Conservation (phyloP, 768 basidiomycete genomes). For the Suillus paluster region DNA sequence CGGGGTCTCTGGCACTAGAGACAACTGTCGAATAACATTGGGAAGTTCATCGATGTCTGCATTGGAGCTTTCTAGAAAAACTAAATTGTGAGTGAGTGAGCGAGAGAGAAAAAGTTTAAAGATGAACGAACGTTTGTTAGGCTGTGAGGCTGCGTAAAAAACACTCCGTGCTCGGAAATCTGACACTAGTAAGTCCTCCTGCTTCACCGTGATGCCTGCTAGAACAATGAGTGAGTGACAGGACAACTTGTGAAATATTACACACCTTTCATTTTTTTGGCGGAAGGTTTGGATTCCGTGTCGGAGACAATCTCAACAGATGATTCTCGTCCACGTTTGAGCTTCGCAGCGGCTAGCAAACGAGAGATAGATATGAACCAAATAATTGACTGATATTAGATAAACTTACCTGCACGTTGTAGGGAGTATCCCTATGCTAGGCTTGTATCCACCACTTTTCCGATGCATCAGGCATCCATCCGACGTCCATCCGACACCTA, state of each 20-base stretch:
- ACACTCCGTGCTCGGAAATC: neutral
- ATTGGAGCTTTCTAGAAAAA: too few species aligned
- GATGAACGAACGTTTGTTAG: neutral
- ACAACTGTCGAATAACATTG: too few species aligned
- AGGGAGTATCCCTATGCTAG: too few species aligned
- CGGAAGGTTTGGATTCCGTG: neutral
- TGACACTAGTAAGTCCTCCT: neutral
- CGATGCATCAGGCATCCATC: too few species aligned
- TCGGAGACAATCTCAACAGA: neutral
- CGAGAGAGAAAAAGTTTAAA: too few species aligned
- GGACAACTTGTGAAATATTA: neutral
- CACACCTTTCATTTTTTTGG: neutral
- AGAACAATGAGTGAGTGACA: neutral
- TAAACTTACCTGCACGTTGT: conserved; percentile 1
- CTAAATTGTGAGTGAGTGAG: too few species aligned
- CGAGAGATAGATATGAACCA: neutral
- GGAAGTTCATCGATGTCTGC: too few species aligned
- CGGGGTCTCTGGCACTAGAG: too few species aligned
- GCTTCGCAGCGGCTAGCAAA: neutral
- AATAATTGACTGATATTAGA: neutral
- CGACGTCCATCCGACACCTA: too few species aligned
- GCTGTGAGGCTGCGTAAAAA: neutral
- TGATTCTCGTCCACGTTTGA: too few species aligned
- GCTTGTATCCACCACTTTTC: too few species aligned
- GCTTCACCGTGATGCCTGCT: neutral